phyloP scores from a whole-genome alignment of 1,139 yeast species.

The Yamadazyma diospyri region DNA sequence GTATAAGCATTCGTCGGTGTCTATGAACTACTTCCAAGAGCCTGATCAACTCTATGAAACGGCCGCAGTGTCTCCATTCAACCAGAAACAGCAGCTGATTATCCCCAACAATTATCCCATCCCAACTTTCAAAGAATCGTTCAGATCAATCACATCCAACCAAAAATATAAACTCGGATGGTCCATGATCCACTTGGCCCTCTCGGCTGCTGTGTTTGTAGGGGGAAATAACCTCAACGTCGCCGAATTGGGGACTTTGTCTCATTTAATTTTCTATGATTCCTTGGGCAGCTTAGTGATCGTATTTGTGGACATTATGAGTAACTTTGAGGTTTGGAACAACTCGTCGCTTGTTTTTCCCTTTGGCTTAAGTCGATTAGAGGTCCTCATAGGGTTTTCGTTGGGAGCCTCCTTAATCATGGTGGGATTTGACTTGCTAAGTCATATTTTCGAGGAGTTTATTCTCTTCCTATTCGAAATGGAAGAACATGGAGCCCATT shows the following conservation, averaged over 20 bases:
- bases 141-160: conserved; percentile 46
- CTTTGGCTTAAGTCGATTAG: conserved; percentile 85
- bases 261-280: conserved; percentile 86
- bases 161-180: conserved; percentile 62
- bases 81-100: conserved; percentile 53
- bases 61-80: conserved; percentile 15
- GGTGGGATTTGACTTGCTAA: conserved; percentile 85
- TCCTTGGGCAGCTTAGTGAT: conserved; percentile 72
- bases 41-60: conserved; percentile 48
- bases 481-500: conserved; percentile 31
- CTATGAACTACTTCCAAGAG: conserved; percentile 93
- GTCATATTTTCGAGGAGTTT: conserved; percentile 79
- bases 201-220: conserved; percentile 56
- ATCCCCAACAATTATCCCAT: conserved; percentile 79
- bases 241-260: conserved; percentile 69
- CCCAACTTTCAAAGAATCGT: conserved; percentile 66
- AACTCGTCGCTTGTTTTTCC: conserved; percentile 82
- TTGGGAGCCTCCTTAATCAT: conserved; percentile 79
- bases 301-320: conserved; percentile 72
- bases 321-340: conserved; percentile 91
- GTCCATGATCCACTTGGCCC: conserved; percentile 60
- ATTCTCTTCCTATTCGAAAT: conserved; percentile 49
- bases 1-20: conserved; percentile 94
- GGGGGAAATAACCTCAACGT: conserved; percentile 56
- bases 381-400: conserved; percentile 85